A percentile compares a stretch with the other conserved stretches of the same genome.
These are phyloP conservation scores for Dichotomocladium elegans DNA, from an alignment of 371 early-diverging fungal genomes.

Conservation along the genomic window DNA sequence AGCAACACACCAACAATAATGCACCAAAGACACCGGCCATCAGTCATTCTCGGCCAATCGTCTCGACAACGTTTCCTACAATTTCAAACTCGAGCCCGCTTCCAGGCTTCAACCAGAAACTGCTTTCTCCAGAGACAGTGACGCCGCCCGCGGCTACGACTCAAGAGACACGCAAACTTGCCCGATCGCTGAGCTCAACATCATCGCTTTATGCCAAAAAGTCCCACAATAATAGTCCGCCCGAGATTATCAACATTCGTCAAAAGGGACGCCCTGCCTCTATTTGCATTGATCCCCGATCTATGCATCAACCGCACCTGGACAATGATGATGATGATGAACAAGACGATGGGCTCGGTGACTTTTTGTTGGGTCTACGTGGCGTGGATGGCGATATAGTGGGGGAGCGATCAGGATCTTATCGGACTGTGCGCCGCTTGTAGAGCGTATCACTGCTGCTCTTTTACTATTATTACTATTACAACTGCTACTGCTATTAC, in stretches of 20 bases:
- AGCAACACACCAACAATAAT: slow-evolving; percentile 1
- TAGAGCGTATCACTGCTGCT: too few species aligned
- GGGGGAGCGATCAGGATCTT: slow-evolving; percentile 34
- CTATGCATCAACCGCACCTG: slow-evolving; percentile 17
- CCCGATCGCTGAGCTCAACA: slow-evolving; percentile 19
- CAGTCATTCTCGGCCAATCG: slow-evolving; percentile 27
- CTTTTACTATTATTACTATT: too few species aligned
- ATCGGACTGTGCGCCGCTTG: slow-evolving; percentile 21
- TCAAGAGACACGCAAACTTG: slow-evolving; percentile 18
- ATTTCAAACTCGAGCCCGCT: slow-evolving; percentile 40
- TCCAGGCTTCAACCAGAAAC: slow-evolving; percentile 1
- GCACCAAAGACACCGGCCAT: slow-evolving; percentile 9
- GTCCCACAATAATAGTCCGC: slow-evolving; percentile 9
- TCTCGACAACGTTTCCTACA: slow-evolving; percentile 42
- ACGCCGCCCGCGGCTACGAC: background rate
- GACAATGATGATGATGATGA: slow-evolving; percentile 17
- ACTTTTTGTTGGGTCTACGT: slow-evolving; percentile 37
- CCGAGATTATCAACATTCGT: slow-evolving; percentile 21
- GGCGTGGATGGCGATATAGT: slow-evolving; percentile 41
- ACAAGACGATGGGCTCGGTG: slow-evolving; percentile 43
- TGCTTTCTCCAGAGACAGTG: background rate
- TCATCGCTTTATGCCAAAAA: slow-evolving; percentile 9
- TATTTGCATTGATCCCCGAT: slow-evolving; percentile 37
- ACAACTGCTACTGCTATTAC: too few species aligned
- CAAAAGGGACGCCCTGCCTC: slow-evolving; percentile 33